These are phyloP conservation scores for Cytospora piceae DNA, from an alignment of 2,329 filamentous ascomycete species.

Conservation along the genomic window DNA sequence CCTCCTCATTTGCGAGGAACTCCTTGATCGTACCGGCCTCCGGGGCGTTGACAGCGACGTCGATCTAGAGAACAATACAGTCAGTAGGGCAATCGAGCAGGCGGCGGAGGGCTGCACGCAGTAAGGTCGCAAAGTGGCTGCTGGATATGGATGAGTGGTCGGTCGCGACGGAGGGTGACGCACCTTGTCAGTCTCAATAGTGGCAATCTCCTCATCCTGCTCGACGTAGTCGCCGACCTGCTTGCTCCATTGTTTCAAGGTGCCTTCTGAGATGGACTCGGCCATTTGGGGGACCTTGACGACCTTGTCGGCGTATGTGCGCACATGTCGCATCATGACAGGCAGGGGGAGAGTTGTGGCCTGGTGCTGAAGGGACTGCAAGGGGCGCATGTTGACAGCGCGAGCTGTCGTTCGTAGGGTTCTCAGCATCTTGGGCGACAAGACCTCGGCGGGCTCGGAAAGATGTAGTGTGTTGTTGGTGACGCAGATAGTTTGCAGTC, in stretches of 20 bases:
- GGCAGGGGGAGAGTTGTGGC: constrained; percentile 45
- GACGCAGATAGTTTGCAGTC: not conserved
- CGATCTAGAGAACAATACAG: constrained; percentile 64
- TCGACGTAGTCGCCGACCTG: constrained; percentile 91
- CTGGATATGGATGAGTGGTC: not conserved
- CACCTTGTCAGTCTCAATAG: constrained; percentile 99
- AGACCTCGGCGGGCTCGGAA: constrained; percentile 1
- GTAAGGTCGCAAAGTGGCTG: constrained; percentile 6
- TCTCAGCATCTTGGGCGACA: constrained; percentile 28
- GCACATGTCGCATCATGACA: constrained; percentile 58
- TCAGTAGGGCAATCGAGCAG: constrained; percentile 15
- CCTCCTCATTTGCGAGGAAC: constrained; percentile 88
- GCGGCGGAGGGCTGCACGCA: not conserved
- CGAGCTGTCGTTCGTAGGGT: constrained; percentile 37
- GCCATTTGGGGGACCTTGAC: constrained; percentile 98
- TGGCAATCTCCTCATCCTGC: constrained; percentile 96
- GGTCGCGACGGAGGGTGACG: constrained; percentile 27
- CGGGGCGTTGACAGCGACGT: constrained; percentile 94
- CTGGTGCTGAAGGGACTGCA: constrained; percentile 37
- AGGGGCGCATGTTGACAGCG: constrained; percentile 39
- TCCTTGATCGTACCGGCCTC: constrained; percentile 91
- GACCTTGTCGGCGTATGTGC: constrained; percentile 75
- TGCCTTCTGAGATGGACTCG: constrained; percentile 97
- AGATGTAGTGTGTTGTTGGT: not conserved
- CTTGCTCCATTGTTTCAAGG: constrained; percentile 93